Conservation (phyloP, 768 basidiomycete species). For the Lactarius tabidus region DNA sequence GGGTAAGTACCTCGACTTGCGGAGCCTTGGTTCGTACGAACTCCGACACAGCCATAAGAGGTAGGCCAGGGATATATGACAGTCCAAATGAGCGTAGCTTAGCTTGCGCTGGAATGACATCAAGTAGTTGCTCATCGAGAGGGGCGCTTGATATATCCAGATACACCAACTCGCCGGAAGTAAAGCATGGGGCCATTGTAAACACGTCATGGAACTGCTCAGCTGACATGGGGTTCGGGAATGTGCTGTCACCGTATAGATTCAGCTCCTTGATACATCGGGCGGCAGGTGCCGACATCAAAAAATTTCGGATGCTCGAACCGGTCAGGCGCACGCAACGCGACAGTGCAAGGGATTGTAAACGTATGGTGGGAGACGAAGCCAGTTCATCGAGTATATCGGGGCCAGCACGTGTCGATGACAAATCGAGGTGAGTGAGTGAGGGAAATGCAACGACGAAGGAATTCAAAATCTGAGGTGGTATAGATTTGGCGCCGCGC, state of each 20-base stretch:
- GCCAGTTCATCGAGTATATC: conserved; percentile 69
- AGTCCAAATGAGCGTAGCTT: conserved; percentile 84
- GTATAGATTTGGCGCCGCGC: conserved; percentile 76
- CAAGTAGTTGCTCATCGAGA: conserved; percentile 47
- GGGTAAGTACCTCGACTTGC: conserved; percentile 81
- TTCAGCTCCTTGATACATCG: conserved; percentile 68
- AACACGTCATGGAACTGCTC: conserved; percentile 68
- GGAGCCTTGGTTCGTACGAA: conserved; percentile 67
- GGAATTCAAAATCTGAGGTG: conserved; percentile 59
- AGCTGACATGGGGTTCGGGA: conserved; percentile 62
- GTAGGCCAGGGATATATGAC: conserved; percentile 74
- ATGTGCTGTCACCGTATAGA: conserved; percentile 86
- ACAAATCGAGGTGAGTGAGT: conserved; percentile 51
- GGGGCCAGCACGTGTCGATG: conserved; percentile 77
- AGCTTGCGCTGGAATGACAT: conserved; percentile 58
- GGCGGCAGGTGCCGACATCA: conserved; percentile 64
- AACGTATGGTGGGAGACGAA: conserved; percentile 56
- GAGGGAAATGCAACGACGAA: conserved; percentile 81
- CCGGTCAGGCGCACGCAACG: conserved; percentile 84
- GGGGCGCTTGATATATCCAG: conserved; percentile 88
- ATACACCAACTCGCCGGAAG: conserved; percentile 69
- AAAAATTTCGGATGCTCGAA: conserved; percentile 67
- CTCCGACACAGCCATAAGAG: conserved; percentile 56
- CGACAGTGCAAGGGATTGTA: conserved; percentile 78
- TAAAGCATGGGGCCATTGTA: conserved; percentile 73